phyloP scores from a whole-genome alignment of 441 rosid genomes.

The Flueggea neowawraea region DNA sequence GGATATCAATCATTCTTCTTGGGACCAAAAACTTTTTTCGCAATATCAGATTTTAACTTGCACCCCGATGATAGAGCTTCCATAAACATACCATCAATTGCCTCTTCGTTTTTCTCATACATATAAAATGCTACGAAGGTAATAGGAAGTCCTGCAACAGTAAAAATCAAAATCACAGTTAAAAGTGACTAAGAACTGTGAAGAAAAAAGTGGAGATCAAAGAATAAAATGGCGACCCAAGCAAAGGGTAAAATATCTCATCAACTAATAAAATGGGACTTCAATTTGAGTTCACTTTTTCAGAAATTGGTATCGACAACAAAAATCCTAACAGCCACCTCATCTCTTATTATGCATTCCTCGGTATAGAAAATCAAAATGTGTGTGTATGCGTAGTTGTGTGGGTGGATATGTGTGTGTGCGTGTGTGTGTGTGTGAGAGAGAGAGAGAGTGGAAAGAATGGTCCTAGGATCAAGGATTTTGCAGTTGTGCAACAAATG shows the following conservation, averaged over 20 bases:
- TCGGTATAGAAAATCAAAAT: too few species aligned
- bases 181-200: background rate
- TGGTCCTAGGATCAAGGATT: too few species aligned
- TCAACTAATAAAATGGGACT: background rate
- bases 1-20: constrained; percentile 36
- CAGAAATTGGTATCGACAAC: too few species aligned
- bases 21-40: constrained; percentile 28
- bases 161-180: background rate
- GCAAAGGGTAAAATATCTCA: background rate
- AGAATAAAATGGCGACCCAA: background rate
- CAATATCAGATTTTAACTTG: constrained; percentile 42
- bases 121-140: constrained; percentile 50
- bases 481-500: too few species aligned
- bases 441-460: too few species aligned
- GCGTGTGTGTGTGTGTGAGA: too few species aligned
- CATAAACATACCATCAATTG: constrained; percentile 50
- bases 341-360: too few species aligned
- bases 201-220: background rate
- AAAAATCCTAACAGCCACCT: too few species aligned
- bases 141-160: constrained; percentile 62
- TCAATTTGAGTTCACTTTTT: too few species aligned
- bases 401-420: too few species aligned
- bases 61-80: constrained; percentile 38
- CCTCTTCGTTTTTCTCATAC: constrained; percentile 73
- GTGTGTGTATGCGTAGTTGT: too few species aligned